phyloP scores from a whole-genome alignment of 73 alveolate genomes.

The Halteria grandinella region DNA sequence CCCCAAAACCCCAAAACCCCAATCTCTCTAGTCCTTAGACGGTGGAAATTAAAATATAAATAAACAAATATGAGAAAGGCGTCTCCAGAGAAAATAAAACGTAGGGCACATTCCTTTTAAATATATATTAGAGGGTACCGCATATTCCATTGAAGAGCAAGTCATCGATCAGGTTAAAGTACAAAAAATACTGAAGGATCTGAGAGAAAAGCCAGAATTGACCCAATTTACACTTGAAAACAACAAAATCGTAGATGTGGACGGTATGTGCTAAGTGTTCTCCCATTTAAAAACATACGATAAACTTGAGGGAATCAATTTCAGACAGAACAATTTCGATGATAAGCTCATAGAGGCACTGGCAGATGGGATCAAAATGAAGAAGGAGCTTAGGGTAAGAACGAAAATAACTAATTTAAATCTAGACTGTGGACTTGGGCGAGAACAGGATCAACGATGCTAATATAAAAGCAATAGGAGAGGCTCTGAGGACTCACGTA shows the following conservation, averaged over 20 bases:
- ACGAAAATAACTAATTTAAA: not conserved
- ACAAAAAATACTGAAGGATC: constrained; percentile 38
- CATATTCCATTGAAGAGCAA: constrained; percentile 56
- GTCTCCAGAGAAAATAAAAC: constrained; percentile 42
- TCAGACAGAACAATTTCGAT: constrained; percentile 52
- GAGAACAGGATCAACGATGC: constrained; percentile 55
- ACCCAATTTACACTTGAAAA: constrained; percentile 69
- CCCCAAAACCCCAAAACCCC: constrained; percentile 1
- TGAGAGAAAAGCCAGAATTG: constrained; percentile 52
- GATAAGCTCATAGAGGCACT: constrained; percentile 52
- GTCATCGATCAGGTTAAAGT: constrained; percentile 36
- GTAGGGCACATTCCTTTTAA: not conserved
- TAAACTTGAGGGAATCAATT: constrained; percentile 64
- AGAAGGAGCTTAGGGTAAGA: constrained; percentile 68
- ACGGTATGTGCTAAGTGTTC: constrained; percentile 16
- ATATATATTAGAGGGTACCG: constrained; percentile 37
- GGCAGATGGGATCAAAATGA: constrained; percentile 60
- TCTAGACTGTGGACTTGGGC: constrained; percentile 69
- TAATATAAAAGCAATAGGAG: constrained; percentile 51
- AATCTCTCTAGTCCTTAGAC: not conserved
- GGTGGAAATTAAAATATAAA: not conserved
- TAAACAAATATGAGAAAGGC: not conserved
- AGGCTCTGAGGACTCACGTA: constrained; percentile 68
- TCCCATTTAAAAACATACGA: constrained; percentile 39
- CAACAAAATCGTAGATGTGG: constrained; percentile 39